Evolutionary conservation across 371 early-diverging fungal species (phyloP), one percentile per base, ranked within the genome.

Genomic region (Mucor sp.): DNA sequence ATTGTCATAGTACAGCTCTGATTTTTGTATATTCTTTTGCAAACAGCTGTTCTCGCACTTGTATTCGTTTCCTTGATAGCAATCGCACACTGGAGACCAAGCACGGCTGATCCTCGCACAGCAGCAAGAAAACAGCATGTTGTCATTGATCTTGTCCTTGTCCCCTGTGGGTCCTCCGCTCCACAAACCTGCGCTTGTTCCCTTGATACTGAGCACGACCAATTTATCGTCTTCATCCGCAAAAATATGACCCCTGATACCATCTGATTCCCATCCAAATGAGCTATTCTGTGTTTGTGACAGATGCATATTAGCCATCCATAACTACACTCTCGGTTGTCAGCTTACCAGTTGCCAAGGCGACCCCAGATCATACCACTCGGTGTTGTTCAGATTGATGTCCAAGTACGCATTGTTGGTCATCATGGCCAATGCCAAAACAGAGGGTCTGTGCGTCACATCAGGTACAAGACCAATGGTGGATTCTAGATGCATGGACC

Each of bases 41-140:
- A 95, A 39, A 65, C 96, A 95, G 2, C 70, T 71, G 5, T 75
- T 74, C 48, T 91, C 84, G 72, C 96, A 95, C 30, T 79, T 68
- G 47, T 86, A 83, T 1, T 81, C 55, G 43, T 69, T 70, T 0
- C 82, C 82, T n/a, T 72, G 70, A 19, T 59, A 88, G 74, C 98
- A 98, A 65, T 86, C 87, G 75, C 98, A 98, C 3, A 97, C 91
- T 0, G 93, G 75, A 11, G 74, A 70, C 98, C 97, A 97, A 2
- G 86, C 85, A 32, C 86, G 79, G 69, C 93, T 95, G 6, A 94
- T 92, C 53, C 89, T 88, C 6, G 92, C 99, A 82, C 98, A 97
- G 80, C 99, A 99, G 80, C 99, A 99, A 1, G 96, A 95, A 75
- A 97, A 99, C 71, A 99, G 82, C 57, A 93, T 82, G 74, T 98